A percentile compares a stretch with the other conserved stretches of the same genome.
These are phyloP conservation scores for Talinum fruticosum DNA, from an alignment of 148 eudicot genomes.

Conservation along the genomic window DNA sequence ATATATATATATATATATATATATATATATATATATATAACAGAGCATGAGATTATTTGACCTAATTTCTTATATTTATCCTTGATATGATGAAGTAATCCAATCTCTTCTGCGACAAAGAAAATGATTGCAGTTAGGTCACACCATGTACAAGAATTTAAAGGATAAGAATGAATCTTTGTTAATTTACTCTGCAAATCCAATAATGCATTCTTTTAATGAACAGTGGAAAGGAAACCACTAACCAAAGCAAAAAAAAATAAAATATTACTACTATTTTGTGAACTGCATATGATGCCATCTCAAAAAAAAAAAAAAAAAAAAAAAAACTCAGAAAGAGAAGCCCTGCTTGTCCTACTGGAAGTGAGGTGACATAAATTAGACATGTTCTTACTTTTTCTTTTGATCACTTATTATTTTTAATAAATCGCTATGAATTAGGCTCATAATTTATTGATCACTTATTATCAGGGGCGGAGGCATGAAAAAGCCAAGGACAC, in stretches of 20 bases:
- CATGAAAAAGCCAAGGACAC: too few relatives aligned
- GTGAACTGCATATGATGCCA: constrained; percentile 7
- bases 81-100: neutral
- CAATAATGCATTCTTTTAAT: constrained; percentile 16
- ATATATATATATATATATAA: too few relatives aligned
- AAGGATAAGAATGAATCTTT: constrained; percentile 18
- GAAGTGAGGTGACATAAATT: too few relatives aligned
- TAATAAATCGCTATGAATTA: too few relatives aligned
- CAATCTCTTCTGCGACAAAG: neutral
- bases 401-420: too few relatives aligned
- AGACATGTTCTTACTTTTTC: too few relatives aligned
- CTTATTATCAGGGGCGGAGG: too few relatives aligned
- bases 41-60: neutral
- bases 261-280: neutral
- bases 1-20: too few relatives aligned
- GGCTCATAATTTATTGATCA: too few relatives aligned
- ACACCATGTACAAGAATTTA: constrained; percentile 12
- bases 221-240: constrained; percentile 10
- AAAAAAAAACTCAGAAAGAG: too few relatives aligned
- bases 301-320: neutral
- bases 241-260: constrained; percentile 13
- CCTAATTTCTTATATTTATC: neutral
- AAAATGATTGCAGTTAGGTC: constrained; percentile 16
- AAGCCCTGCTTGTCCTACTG: too few relatives aligned
- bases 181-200: constrained; percentile 13